Conservation (phyloP, 2,329 filamentous ascomycete species). For the Ophiostoma sp. region DNA sequence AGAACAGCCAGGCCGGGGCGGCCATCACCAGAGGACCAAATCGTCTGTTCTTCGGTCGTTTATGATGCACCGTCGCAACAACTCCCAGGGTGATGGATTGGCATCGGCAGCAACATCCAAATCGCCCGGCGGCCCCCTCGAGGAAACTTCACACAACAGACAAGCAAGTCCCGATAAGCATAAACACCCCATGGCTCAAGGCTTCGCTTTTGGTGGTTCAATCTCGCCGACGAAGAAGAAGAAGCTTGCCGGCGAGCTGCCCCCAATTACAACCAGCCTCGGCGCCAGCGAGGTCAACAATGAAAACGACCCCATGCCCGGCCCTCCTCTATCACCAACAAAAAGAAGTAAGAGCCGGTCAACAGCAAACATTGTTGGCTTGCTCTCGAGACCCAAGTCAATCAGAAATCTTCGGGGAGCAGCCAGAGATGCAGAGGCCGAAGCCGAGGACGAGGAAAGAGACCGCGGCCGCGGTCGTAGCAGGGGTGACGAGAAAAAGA, state of each 20-base stretch:
- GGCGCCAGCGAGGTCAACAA: background rate
- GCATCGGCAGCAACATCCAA: conserved; percentile 29
- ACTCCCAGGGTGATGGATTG: conserved; percentile 40
- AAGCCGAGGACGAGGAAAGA: conserved; percentile 29
- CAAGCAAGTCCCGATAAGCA: conserved; percentile 32
- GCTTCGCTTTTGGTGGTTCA: background rate
- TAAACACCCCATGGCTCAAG: conserved; percentile 3
- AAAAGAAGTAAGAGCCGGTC: conserved; percentile 79
- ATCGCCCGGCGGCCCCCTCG: conserved; percentile 34
- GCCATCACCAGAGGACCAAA: conserved; percentile 41
- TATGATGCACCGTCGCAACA: conserved; percentile 45
- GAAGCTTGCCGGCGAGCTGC: conserved; percentile 10
- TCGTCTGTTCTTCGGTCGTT: conserved; percentile 48
- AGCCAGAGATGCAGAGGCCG: conserved; percentile 29
- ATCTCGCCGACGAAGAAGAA: conserved; percentile 22
- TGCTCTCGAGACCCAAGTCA: conserved; percentile 71
- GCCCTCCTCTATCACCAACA: conserved; percentile 40
- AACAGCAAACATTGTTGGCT: conserved; percentile 69
- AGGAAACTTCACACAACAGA: conserved; percentile 53
- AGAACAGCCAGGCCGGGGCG: background rate
- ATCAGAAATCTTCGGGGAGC: conserved; percentile 58
- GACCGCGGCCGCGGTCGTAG: conserved; percentile 20
- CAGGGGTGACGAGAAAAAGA: conserved; percentile 75
- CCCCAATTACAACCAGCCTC: background rate
- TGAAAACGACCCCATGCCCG: background rate